These are phyloP conservation scores for Cryphonectria nitschkei DNA, from an alignment of 2,329 filamentous ascomycete genomes.

Conservation along the genomic window DNA sequence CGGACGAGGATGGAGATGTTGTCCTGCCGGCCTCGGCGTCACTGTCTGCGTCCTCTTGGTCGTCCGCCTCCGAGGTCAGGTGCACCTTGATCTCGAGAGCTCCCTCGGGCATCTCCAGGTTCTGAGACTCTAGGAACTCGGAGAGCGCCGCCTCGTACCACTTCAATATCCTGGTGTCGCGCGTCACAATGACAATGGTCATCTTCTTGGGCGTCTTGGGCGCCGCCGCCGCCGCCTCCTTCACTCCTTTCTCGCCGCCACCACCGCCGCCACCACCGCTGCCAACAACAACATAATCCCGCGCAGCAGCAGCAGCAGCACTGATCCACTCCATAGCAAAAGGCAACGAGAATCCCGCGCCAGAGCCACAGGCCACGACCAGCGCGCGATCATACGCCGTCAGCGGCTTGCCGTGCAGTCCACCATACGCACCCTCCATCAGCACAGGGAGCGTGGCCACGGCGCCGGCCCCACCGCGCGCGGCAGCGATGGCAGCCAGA, in stretches of 20 bases:
- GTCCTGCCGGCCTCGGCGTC: slow-evolving; percentile 10
- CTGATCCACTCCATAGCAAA: slow-evolving; percentile 17
- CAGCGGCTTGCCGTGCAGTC: slow-evolving; percentile 8
- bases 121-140: slow-evolving; percentile 33
- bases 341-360: slow-evolving; percentile 18
- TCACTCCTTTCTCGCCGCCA: background rate
- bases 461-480: background rate
- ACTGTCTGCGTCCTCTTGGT: background rate
- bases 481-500: slow-evolving; percentile 1
- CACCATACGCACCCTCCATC: slow-evolving; percentile 22
- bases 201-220: slow-evolving; percentile 1
- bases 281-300: background rate
- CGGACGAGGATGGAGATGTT: background rate
- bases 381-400: slow-evolving; percentile 3
- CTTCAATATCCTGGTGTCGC: slow-evolving; percentile 22
- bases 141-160: slow-evolving; percentile 22
- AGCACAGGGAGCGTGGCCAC: slow-evolving; percentile 8
- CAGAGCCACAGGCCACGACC: slow-evolving; percentile 21
- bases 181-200: slow-evolving; percentile 20
- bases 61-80: slow-evolving; percentile 30
- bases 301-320: background rate
- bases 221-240: background rate
- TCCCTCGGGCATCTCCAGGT: slow-evolving; percentile 27
- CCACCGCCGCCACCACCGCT: too few species aligned
- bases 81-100: slow-evolving; percentile 33